Evolutionary conservation across 2,329 filamentous ascomycete genomes (phyloP).

Genomic region (Leptographium galeiforme): DNA sequence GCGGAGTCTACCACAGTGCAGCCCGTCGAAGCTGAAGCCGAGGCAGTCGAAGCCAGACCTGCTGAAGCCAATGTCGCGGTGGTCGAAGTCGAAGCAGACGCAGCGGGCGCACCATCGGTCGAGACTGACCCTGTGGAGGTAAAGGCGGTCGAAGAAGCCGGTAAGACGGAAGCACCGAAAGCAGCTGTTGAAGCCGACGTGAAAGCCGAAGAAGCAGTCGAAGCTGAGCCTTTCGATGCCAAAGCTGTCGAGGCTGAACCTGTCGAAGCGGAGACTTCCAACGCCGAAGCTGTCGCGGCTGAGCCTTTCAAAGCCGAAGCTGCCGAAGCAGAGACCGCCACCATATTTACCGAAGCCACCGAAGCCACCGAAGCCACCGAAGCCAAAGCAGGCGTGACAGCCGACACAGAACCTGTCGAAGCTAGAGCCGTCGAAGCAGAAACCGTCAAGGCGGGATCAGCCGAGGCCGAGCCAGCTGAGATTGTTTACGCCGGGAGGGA

Average conservation of each 20-base stretch:
- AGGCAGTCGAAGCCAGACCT: no score
- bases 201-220: background rate
- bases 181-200: background rate
- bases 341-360: background rate
- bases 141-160: no score
- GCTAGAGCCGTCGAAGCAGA: background rate
- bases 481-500: background rate
- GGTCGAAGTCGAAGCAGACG: no score
- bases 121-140: no score
- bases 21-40: no score
- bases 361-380: background rate
- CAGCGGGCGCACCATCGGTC: no score
- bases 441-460: slow-evolving; percentile 1
- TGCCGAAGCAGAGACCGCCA: background rate
- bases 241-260: no score
- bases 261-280: background rate
- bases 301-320: background rate
- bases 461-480: slow-evolving; percentile 1
- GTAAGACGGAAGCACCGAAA: no score
- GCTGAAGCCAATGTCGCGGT: no score
- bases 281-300: background rate
- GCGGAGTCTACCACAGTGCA: no score
- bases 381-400: background rate
- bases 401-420: background rate
- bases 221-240: no score